These are phyloP conservation scores for Sugiyamaella castrensis DNA, from an alignment of 1,139 yeast species.

Conservation along the genomic window DNA sequence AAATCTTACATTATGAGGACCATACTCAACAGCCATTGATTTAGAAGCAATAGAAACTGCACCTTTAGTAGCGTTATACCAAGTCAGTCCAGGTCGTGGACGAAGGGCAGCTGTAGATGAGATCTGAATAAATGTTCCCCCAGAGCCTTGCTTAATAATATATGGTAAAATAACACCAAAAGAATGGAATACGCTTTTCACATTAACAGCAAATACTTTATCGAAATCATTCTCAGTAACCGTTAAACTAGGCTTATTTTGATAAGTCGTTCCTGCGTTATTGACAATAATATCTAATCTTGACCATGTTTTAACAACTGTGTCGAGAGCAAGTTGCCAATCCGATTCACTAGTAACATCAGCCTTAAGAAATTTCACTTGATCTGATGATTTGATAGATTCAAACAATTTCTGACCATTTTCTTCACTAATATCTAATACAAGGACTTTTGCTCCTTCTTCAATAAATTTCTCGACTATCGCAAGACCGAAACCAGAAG, in stretches of 20 bases:
- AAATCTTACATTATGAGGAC: slow-evolving; percentile 23
- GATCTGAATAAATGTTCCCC: slow-evolving; percentile 28
- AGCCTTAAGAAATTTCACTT: slow-evolving; percentile 20
- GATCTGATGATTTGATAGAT: background rate
- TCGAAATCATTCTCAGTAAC: slow-evolving; percentile 25
- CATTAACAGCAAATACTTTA: slow-evolving; percentile 26
- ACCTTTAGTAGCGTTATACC: slow-evolving; percentile 31
- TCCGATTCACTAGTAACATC: slow-evolving; percentile 25
- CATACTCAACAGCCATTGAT: slow-evolving; percentile 25
- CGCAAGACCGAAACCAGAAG: slow-evolving; percentile 41
- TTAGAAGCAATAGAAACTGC: slow-evolving; percentile 27
- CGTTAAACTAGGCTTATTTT: slow-evolving; percentile 23
- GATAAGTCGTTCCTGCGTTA: slow-evolving; percentile 29
- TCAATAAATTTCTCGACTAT: slow-evolving; percentile 23
- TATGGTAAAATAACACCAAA: slow-evolving; percentile 25
- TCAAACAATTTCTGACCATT: slow-evolving; percentile 16
- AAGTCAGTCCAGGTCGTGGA: slow-evolving; percentile 25
- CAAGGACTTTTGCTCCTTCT: slow-evolving; percentile 24
- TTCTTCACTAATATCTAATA: slow-evolving; percentile 21
- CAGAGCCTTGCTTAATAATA: slow-evolving; percentile 22
- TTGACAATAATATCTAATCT: slow-evolving; percentile 29
- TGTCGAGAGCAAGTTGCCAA: slow-evolving; percentile 20
- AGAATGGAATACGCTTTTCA: slow-evolving; percentile 26
- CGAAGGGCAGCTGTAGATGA: slow-evolving; percentile 28
- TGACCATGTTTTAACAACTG: slow-evolving; percentile 23